A percentile compares a stretch with the other conserved stretches of the same genome.
phyloP scores from a whole-genome alignment of 2,329 filamentous ascomycete genomes.

The Trichophyton benhamiae region DNA sequence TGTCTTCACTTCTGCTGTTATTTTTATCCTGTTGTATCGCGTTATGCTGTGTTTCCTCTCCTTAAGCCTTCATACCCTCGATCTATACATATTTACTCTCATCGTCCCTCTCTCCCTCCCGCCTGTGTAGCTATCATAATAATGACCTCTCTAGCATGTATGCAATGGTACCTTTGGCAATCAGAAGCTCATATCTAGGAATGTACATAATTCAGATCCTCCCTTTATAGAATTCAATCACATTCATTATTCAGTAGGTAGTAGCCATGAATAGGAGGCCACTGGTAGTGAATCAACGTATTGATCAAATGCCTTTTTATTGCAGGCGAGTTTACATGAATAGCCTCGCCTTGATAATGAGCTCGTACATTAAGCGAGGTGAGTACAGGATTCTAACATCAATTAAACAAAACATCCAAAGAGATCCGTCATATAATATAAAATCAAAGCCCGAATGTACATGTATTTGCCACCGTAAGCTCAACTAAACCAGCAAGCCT shows the following conservation, averaged over 20 bases:
- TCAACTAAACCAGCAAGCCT: not conserved
- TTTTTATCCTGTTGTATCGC: not conserved
- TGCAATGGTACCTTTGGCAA: slow-evolving; percentile 3
- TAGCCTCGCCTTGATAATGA: not conserved
- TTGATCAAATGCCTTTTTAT: not conserved
- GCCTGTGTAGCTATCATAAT: slow-evolving; percentile 3
- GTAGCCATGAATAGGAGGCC: not conserved
- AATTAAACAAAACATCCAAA: not conserved
- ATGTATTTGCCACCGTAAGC: not conserved
- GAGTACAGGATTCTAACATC: too few relatives aligned
- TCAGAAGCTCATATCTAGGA: not conserved
- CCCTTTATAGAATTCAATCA: not conserved
- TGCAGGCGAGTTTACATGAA: not conserved
- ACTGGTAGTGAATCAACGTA: not conserved
- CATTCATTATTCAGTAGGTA: not conserved
- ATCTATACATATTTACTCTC: not conserved
- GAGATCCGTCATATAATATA: not conserved
- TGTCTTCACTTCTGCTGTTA: not conserved
- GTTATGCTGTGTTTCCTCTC: not conserved
- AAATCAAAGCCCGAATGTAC: not conserved
- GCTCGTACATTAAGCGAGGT: too few relatives aligned
- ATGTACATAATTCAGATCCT: slow-evolving; percentile 2
- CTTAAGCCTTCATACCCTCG: not conserved
- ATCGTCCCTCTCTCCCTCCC: not conserved
- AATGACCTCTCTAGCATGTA: slow-evolving; percentile 4